A percentile compares a stretch with the other conserved stretches of the same genome.
Conservation (phyloP, 108 stramenopile species). For the Skeletonema marinoi region DNA sequence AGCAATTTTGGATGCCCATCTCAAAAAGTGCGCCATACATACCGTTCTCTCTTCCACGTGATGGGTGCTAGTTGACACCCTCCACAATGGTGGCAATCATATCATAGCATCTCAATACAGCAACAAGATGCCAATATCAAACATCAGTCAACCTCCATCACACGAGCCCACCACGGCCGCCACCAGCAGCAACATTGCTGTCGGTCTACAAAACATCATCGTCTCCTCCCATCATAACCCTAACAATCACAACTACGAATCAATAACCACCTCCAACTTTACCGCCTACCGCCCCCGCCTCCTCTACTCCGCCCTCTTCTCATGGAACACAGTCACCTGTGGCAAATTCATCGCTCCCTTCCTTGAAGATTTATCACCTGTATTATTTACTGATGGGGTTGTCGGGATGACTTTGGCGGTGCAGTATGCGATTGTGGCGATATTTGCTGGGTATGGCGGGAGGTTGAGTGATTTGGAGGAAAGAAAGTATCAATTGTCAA, state of each 20-base stretch:
- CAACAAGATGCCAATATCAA: background rate
- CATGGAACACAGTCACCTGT: slow-evolving; percentile 52
- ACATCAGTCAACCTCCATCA: background rate
- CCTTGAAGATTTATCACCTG: slow-evolving; percentile 44
- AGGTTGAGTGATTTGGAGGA: slow-evolving; percentile 50
- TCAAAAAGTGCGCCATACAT: background rate
- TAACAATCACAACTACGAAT: background rate
- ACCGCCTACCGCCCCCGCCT: slow-evolving; percentile 46
- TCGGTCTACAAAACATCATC: no score
- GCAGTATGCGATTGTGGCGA: slow-evolving; percentile 28
- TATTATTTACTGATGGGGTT: slow-evolving; percentile 21
- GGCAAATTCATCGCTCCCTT: slow-evolving; percentile 66
- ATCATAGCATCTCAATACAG: no score
- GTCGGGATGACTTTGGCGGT: slow-evolving; percentile 53
- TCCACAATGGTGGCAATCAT: background rate
- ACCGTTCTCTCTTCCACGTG: background rate
- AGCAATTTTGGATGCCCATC: background rate
- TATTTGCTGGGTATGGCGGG: slow-evolving; percentile 33
- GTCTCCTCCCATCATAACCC: background rate
- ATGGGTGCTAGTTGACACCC: background rate
- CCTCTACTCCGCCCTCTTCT: slow-evolving; percentile 48
- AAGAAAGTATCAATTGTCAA: background rate
- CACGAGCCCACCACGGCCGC: background rate
- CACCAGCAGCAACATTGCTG: no score
- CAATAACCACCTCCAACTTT: background rate